Evolutionary conservation across 164 flowering plant genomes (phyloP), one percentile per base, ranked within the genome.

Genomic region (Nelumbo lutea): DNA sequence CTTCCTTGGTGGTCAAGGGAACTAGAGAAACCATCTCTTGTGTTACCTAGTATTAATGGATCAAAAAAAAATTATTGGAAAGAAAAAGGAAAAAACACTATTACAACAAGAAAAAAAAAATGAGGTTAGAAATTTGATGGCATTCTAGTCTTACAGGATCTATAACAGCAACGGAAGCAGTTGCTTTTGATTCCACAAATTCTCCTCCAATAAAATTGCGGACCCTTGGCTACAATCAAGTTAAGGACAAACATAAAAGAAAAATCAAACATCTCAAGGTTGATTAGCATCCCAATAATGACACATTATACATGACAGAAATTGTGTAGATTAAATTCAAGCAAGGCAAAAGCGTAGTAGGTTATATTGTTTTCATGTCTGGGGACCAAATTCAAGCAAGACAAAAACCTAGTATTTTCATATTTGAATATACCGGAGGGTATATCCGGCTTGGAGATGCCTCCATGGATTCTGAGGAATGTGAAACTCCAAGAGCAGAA

Each of bases 1-100:
- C 27, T 27, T 27, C 27, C 27, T 27, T 27, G 27, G 27, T 27
- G 0, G 96, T 87, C 50, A 89, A 78, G 53, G 98, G 96, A 50
- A 93, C 78, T 71, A 81, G 90, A 44, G 90, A 93, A 72, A 93
- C 93, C 68, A 90, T 83, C 65, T 88, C 85, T 79, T 89, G 98
- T 41, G 95, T 93, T 47, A 96, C 98, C 98, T 93, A 74, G 66
- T 10, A n/a, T 42, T n/a, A 68, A 68, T 27, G 38, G 39, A 55
- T 58, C 9, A 46, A 64, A 13, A 27, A 27, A 27, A 27, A 27
- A 27, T 27, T 27, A 27, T 27, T 27, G 27, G 27, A 57, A 15
- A 43, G 50, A 59, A 43, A 47, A 53, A 27, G 27, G 27, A 27
- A 27, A 27, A 27, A 27, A 27, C 27, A 27, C 27, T 27, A 27